phyloP scores from a whole-genome alignment of 345 rosid species.

The Populus simonii region DNA sequence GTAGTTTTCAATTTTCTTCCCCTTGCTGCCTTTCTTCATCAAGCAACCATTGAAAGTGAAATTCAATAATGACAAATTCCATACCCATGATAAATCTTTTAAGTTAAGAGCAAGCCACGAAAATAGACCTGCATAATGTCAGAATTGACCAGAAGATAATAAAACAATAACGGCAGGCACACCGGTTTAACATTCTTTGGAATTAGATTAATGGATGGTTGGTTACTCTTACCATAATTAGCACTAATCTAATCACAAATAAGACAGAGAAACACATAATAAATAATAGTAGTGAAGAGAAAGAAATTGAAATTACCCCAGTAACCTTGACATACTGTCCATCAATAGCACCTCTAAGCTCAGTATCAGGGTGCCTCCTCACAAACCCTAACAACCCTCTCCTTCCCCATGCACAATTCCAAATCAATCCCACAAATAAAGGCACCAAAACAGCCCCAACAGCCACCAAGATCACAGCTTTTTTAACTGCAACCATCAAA shows the following conservation, averaged over 20 bases:
- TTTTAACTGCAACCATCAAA: conserved; percentile 74
- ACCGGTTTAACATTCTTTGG: not conserved
- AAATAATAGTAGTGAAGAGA: not conserved
- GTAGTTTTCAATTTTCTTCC: not conserved
- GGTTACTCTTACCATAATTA: not conserved
- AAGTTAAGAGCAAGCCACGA: not conserved
- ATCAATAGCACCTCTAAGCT: conserved; percentile 89
- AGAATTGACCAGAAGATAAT: not conserved
- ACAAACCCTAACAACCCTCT: conserved; percentile 65
- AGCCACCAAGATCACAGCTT: conserved; percentile 58
- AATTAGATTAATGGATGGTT: not conserved
- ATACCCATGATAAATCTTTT: not conserved
- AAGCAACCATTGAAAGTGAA: not conserved
- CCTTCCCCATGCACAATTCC: conserved; percentile 77
- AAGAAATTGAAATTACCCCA: conserved; percentile 52
- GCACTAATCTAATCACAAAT: not conserved
- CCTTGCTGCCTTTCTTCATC: not conserved
- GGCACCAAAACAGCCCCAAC: conserved; percentile 59
- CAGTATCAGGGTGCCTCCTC: conserved; percentile 68
- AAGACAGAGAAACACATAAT: not conserved
- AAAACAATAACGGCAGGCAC: not conserved
- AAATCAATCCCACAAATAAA: conserved; percentile 42
- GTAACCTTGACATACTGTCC: conserved; percentile 92
- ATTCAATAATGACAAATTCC: conserved; percentile 3
- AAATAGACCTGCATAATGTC: not conserved